A percentile compares a stretch with the other conserved stretches of the same genome.
Conservation (phyloP, 2,329 filamentous ascomycete species). For the Biscogniauxia marginata region DNA sequence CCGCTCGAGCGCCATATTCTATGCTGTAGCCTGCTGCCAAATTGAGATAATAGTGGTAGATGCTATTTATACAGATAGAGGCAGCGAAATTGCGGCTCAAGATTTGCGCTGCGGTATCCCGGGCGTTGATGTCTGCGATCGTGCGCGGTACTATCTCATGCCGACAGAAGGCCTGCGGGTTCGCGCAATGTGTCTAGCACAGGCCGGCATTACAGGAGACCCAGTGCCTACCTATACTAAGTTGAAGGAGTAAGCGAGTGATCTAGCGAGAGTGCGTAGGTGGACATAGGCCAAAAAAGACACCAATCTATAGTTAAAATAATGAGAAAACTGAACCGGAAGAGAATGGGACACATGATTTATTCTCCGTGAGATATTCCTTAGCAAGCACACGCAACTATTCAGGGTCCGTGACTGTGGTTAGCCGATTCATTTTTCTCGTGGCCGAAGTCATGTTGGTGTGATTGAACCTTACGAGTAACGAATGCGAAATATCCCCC, state of each 20-base stretch:
- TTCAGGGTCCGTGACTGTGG: slow-evolving; percentile 44
- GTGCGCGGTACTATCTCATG: slow-evolving; percentile 61
- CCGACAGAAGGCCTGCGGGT: slow-evolving; percentile 63
- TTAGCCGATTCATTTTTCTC: background rate
- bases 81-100: slow-evolving; percentile 60
- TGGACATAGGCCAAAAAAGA: background rate
- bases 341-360: slow-evolving; percentile 43
- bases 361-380: slow-evolving; percentile 53
- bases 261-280: background rate
- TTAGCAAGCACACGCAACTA: slow-evolving; percentile 59
- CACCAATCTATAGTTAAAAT: background rate
- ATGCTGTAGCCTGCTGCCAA: slow-evolving; percentile 57
- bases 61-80: slow-evolving; percentile 64
- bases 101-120: slow-evolving; percentile 56
- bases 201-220: slow-evolving; percentile 56
- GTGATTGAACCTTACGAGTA: slow-evolving; percentile 17
- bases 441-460: too few relatives aligned
- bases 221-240: slow-evolving; percentile 52
- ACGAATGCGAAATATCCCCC: slow-evolving; percentile 26
- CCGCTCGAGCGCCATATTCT: slow-evolving; percentile 56
- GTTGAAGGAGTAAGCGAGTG: background rate
- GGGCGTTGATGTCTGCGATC: slow-evolving; percentile 59
- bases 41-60: slow-evolving; percentile 62
- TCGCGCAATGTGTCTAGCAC: slow-evolving; percentile 52
- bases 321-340: background rate